Conservation (phyloP, 495 filamentous ascomycete species). For the Penicillium diatomitis region DNA sequence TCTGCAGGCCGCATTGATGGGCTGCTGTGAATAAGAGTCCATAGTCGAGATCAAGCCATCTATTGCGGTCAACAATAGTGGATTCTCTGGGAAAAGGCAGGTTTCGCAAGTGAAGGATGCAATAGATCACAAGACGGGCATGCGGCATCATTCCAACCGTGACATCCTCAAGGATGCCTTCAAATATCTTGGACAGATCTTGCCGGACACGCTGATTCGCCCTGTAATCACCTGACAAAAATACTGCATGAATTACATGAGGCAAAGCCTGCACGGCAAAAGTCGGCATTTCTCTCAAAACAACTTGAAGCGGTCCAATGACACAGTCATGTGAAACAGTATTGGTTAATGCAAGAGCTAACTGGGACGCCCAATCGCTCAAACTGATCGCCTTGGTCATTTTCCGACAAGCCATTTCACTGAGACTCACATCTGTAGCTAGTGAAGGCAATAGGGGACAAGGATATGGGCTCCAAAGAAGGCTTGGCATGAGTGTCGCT, state of each 20-base stretch:
- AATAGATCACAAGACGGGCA: slow-evolving; percentile 58
- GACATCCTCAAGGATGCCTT: slow-evolving; percentile 19
- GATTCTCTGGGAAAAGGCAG: slow-evolving; percentile 66
- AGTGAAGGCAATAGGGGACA: slow-evolving; percentile 22
- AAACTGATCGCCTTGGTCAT: slow-evolving; percentile 9
- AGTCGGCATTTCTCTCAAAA: slow-evolving; percentile 52
- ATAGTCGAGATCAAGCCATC: slow-evolving; percentile 82
- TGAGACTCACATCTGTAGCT: slow-evolving; percentile 8
- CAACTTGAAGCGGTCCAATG: slow-evolving; percentile 51
- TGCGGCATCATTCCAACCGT: slow-evolving; percentile 33
- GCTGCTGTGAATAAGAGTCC: slow-evolving; percentile 65
- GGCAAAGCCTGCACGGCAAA: slow-evolving; percentile 67
- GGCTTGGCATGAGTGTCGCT: slow-evolving; percentile 28
- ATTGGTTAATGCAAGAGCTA: slow-evolving; percentile 52
- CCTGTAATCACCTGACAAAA: slow-evolving; percentile 43
- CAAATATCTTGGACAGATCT: slow-evolving; percentile 38
- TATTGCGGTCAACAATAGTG: slow-evolving; percentile 66
- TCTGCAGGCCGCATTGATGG: slow-evolving; percentile 73
- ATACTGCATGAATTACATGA: slow-evolving; percentile 69
- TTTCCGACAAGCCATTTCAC: background rate
- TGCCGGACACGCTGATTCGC: slow-evolving; percentile 16
- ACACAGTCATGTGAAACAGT: slow-evolving; percentile 54
- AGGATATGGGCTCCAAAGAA: slow-evolving; percentile 37
- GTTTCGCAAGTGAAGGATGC: slow-evolving; percentile 79
- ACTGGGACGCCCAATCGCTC: slow-evolving; percentile 52